phyloP scores from a whole-genome alignment of 352 stramenopile species.

The Ophiocytium majus region DNA sequence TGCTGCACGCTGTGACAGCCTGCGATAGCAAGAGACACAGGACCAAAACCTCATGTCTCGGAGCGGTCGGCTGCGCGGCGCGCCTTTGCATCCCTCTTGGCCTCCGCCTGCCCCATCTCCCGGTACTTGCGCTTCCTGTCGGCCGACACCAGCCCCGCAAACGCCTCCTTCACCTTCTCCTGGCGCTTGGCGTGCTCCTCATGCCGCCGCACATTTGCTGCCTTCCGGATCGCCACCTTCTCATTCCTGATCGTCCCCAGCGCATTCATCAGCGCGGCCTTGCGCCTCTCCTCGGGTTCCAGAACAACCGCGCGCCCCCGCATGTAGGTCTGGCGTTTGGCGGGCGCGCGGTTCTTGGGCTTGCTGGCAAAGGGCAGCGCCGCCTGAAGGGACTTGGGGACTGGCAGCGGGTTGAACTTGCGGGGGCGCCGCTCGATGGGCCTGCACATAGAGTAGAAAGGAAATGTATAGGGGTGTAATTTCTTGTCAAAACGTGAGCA shows the following conservation, averaged over 20 bases:
- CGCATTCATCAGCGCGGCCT: constrained; percentile 93
- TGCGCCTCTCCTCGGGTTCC: constrained; percentile 91
- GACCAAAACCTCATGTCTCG: too few species aligned
- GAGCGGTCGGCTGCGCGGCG: too few species aligned
- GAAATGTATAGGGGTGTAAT: too few species aligned
- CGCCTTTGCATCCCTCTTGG: background rate
- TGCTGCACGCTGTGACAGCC: too few species aligned
- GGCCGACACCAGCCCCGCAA: constrained; percentile 58
- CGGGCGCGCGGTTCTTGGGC: constrained; percentile 96
- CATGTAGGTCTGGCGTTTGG: constrained; percentile 45
- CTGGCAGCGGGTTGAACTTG: constrained; percentile 85
- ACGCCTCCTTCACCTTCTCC: constrained; percentile 79
- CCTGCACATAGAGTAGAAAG: too few species aligned
- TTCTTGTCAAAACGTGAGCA: background rate
- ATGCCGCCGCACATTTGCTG: constrained; percentile 78
- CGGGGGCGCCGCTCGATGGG: constrained; percentile 87
- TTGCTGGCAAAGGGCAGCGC: constrained; percentile 95
- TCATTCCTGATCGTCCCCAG: constrained; percentile 95
- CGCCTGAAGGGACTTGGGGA: constrained; percentile 94
- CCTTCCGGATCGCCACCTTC: constrained; percentile 86
- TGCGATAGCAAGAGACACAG: too few species aligned
- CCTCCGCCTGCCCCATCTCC: constrained; percentile 37
- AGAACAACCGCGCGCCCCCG: constrained; percentile 79
- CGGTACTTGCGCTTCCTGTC: constrained; percentile 37
- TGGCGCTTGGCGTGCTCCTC: constrained; percentile 84